Percentiles rank a stretch among this genome's conserved stretches.
Evolutionary conservation across 1,139 yeast species (phyloP).

Genomic region (Hanseniaspora uvarum): DNA sequence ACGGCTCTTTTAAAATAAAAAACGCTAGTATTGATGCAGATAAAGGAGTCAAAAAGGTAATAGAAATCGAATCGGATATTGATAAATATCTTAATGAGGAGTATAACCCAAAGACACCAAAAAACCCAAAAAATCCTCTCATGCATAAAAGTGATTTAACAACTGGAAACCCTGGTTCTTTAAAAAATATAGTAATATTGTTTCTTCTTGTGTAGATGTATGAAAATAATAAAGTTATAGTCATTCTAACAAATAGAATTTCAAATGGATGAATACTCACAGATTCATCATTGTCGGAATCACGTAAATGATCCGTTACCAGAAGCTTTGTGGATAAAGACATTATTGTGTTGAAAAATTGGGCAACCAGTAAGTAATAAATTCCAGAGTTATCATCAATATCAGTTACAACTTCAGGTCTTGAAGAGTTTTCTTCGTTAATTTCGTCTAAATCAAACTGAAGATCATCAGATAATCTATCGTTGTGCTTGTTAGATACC

Average conservation of each 20-base stretch:
- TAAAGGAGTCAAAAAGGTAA: conserved; percentile 69
- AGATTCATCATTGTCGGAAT: conserved; percentile 35
- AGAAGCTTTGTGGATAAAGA: conserved; percentile 61
- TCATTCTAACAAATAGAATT: conserved; percentile 67
- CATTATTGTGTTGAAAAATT: conserved; percentile 68
- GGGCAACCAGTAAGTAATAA: conserved; percentile 43
- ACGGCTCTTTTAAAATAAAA: conserved; percentile 54
- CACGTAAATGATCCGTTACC: conserved; percentile 42
- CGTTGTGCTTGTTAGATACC: background rate
- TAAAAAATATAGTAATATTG: conserved; percentile 41
- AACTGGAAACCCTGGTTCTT: conserved; percentile 61
- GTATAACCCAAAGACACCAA: conserved; percentile 69
- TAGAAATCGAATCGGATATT: conserved; percentile 68
- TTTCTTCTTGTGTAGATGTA: conserved; percentile 44
- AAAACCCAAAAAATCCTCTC: conserved; percentile 68
- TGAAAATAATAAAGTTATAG: conserved; percentile 54
- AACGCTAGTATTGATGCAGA: conserved; percentile 69
- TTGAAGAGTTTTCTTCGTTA: background rate
- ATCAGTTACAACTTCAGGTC: conserved; percentile 3
- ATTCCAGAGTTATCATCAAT: conserved; percentile 27
- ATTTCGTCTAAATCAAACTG: background rate
- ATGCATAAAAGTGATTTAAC: conserved; percentile 44
- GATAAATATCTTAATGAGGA: conserved; percentile 64
- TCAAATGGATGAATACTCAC: conserved; percentile 64
- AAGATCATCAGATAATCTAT: background rate